These are phyloP conservation scores for Calonectria naviculata DNA, from an alignment of 2,329 filamentous ascomycete species.

Conservation along the genomic window DNA sequence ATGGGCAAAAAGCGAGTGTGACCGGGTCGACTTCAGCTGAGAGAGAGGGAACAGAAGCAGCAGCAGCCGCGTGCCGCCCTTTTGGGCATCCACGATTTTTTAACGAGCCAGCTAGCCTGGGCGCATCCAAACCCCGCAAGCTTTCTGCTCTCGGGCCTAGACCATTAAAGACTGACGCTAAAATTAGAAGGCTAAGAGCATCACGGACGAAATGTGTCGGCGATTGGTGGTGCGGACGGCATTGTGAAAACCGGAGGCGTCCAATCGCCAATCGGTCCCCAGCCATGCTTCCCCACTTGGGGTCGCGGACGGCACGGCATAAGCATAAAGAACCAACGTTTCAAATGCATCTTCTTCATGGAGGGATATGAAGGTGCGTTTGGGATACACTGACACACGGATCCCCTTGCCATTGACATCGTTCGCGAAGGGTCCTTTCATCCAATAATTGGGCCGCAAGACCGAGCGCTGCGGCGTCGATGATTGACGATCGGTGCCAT, in stretches of 20 bases:
- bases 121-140: background rate
- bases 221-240: background rate
- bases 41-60: too few relatives aligned
- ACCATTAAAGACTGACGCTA: background rate
- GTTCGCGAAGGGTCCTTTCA: background rate
- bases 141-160: background rate
- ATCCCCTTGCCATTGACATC: background rate
- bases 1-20: background rate
- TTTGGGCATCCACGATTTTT: conserved; percentile 6
- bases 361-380: background rate
- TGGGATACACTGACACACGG: background rate
- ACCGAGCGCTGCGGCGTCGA: background rate
- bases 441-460: background rate
- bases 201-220: background rate
- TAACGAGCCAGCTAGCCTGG: background rate
- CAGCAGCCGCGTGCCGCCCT: background rate
- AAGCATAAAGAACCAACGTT: background rate
- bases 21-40: background rate
- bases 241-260: background rate
- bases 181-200: conserved; percentile 1
- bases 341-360: background rate
- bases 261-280: background rate
- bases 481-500: background rate
- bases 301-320: background rate
- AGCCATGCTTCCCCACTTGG: background rate